Evolutionary conservation across 2,329 filamentous ascomycete species (phyloP).

Genomic region (Chrysosphaeria jannelii): DNA sequence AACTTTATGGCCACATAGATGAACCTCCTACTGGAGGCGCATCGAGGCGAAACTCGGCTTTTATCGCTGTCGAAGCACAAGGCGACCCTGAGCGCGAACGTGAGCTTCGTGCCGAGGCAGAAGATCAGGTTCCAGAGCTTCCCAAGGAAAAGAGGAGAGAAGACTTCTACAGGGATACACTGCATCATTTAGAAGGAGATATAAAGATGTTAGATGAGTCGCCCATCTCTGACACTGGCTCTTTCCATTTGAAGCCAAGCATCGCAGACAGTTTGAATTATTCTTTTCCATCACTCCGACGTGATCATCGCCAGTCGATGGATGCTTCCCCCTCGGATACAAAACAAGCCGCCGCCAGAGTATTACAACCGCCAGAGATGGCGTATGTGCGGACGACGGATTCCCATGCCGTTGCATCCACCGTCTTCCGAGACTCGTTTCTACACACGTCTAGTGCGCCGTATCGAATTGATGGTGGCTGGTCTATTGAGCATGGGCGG

Average conservation of each 20-base stretch:
- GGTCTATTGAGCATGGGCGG: slow-evolving; percentile 76
- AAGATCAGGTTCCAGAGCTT: slow-evolving; percentile 59
- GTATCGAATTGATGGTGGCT: slow-evolving; percentile 42
- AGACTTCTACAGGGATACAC: no score
- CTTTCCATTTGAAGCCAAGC: no score
- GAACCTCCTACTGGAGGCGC: slow-evolving; percentile 67
- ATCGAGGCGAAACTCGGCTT: slow-evolving; percentile 56
- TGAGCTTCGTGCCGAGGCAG: slow-evolving; percentile 50
- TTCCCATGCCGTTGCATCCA: slow-evolving; percentile 58
- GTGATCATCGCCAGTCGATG: no score
- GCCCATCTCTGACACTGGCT: no score
- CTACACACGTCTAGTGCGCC: slow-evolving; percentile 60
- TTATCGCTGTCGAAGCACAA: slow-evolving; percentile 55
- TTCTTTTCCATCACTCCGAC: no score
- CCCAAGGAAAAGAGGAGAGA: slow-evolving; percentile 37
- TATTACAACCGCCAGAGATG: no score
- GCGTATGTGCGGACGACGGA: no score
- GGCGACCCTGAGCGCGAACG: slow-evolving; percentile 53
- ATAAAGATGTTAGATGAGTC: no score
- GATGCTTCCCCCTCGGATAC: no score
- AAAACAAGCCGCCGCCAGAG: no score
- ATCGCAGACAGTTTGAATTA: no score
- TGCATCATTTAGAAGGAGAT: no score
- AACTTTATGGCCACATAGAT: slow-evolving; percentile 70
- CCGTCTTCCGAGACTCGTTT: slow-evolving; percentile 62